phyloP scores from a whole-genome alignment of 306 rosid genomes.

The Argentina anserina region DNA sequence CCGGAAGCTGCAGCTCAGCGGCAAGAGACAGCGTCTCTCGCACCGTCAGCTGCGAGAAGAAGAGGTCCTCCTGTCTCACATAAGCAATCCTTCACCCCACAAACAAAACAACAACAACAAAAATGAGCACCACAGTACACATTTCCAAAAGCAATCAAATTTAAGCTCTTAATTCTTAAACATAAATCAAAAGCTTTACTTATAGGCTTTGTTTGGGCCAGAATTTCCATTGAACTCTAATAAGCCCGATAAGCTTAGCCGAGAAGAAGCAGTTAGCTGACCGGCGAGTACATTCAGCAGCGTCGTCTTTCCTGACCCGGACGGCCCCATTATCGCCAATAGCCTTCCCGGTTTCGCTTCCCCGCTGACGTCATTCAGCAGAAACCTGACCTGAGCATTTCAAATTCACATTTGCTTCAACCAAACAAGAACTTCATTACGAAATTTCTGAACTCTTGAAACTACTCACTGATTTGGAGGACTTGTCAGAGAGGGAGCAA shows the following conservation, averaged over 20 bases:
- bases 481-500: slow-evolving; percentile 65
- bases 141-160: background rate
- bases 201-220: slow-evolving; percentile 54
- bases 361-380: slow-evolving; percentile 72
- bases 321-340: slow-evolving; percentile 95
- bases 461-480: slow-evolving; percentile 56
- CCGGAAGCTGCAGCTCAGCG: slow-evolving; percentile 75
- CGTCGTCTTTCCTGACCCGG: slow-evolving; percentile 96
- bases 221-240: slow-evolving; percentile 77
- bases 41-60: slow-evolving; percentile 92
- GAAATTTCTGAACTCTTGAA: background rate
- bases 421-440: too few relatives aligned
- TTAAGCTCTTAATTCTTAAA: background rate
- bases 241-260: slow-evolving; percentile 62
- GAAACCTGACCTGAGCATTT: slow-evolving; percentile 53
- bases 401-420: background rate
- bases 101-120: background rate
- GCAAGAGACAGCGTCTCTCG: slow-evolving; percentile 84
- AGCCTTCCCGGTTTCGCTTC: slow-evolving; percentile 85
- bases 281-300: slow-evolving; percentile 83
- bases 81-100: slow-evolving; percentile 61
- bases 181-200: slow-evolving; percentile 30
- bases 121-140: slow-evolving; percentile 6
- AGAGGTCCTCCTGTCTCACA: slow-evolving; percentile 94
- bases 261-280: slow-evolving; percentile 63